phyloP scores from a whole-genome alignment of 352 stramenopile species.

The Phytophthora brassicae region DNA sequence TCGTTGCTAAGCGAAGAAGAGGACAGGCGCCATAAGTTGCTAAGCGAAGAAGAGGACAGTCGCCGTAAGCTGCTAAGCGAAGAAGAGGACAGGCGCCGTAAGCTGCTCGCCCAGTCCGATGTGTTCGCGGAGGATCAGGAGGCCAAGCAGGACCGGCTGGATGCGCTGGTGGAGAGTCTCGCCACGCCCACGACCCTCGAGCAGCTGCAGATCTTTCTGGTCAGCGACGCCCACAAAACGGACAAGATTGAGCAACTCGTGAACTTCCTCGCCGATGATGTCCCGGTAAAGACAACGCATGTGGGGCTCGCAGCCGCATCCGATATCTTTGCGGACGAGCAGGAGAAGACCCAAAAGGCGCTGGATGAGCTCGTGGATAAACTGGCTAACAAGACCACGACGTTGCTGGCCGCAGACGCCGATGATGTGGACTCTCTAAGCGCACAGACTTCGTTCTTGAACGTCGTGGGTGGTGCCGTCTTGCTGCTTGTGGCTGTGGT shows the following conservation, averaged over 20 bases:
- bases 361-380: constrained; percentile 24
- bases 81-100: background rate
- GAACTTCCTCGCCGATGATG: constrained; percentile 25
- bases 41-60: too few species aligned
- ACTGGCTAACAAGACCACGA: constrained; percentile 5
- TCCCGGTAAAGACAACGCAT: background rate
- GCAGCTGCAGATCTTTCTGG: constrained; percentile 18
- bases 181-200: constrained; percentile 1
- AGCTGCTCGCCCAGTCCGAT: constrained; percentile 9
- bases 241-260: constrained; percentile 33
- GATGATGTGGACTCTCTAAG: constrained; percentile 12
- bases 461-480: constrained; percentile 26
- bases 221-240: constrained; percentile 15
- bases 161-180: constrained; percentile 24
- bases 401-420: constrained; percentile 23
- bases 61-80: background rate
- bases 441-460: constrained; percentile 16
- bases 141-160: constrained; percentile 22
- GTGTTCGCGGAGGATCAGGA: constrained; percentile 28
- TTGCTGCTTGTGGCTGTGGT: constrained; percentile 33
- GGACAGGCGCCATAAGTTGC: too few species aligned
- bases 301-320: constrained; percentile 4
- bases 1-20: too few species aligned
- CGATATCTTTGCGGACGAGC: constrained; percentile 29
- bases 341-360: constrained; percentile 18